phyloP scores from a whole-genome alignment of 148 eudicot species.

The Silene conica region DNA sequence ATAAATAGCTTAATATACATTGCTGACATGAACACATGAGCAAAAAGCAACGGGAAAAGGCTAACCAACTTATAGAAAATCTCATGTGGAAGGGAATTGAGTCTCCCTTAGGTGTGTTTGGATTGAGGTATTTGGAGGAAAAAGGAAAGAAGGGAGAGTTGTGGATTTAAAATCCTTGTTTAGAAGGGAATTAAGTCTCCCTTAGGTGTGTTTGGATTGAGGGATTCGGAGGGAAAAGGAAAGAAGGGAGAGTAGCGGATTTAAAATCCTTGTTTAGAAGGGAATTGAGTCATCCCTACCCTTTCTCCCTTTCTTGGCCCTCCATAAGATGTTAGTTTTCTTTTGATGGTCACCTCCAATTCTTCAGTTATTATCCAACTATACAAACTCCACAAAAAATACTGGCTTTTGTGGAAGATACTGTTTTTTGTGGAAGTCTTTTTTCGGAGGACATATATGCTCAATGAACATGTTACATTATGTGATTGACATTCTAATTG shows the following conservation, averaged over 20 bases:
- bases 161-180: no score
- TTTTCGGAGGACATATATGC: not conserved
- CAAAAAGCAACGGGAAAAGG: slow-evolving; percentile 48
- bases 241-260: no score
- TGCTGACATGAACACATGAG: slow-evolving; percentile 50
- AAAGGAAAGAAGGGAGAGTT: no score
- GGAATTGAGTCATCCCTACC: no score
- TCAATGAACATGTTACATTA: not conserved
- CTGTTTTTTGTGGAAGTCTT: not conserved
- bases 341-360: not conserved
- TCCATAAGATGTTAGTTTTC: not conserved
- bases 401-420: not conserved
- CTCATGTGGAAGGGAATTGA: slow-evolving; percentile 39
- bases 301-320: no score
- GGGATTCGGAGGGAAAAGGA: no score
- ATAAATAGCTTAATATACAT: slow-evolving; percentile 35
- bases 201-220: no score
- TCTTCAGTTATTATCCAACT: no score
- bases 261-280: no score
- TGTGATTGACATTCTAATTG: not conserved
- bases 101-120: not conserved
- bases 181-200: no score
- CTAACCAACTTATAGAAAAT: slow-evolving; percentile 44
- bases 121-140: no score
- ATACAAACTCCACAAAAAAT: not conserved